These are phyloP conservation scores for Xylaria acuta DNA, from an alignment of 495 filamentous ascomycete species.

Conservation along the genomic window DNA sequence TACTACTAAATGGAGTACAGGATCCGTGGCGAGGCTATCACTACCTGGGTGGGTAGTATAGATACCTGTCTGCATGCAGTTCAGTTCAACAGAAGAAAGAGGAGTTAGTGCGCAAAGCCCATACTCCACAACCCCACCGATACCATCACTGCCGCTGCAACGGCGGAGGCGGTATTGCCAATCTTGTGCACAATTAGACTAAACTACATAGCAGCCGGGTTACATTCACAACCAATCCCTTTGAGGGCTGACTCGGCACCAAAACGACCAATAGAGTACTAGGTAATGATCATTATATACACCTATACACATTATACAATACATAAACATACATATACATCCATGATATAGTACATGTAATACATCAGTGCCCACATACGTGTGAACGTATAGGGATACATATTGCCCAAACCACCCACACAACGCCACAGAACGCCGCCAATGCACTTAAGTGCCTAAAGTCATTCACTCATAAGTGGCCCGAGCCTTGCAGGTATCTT, in stretches of 20 bases:
- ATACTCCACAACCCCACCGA: slow-evolving; percentile 5
- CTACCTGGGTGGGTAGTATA: background rate
- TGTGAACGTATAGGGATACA: background rate
- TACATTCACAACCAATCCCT: background rate
- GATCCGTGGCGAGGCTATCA: background rate
- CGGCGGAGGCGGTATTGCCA: background rate
- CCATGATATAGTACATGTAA: slow-evolving; percentile 10
- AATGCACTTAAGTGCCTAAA: slow-evolving; percentile 32
- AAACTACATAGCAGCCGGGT: too few species aligned
- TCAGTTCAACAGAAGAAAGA: background rate
- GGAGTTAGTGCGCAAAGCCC: background rate
- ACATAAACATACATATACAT: slow-evolving; percentile 17
- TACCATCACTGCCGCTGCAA: background rate
- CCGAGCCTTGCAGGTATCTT: slow-evolving; percentile 38
- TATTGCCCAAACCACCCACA: slow-evolving; percentile 24
- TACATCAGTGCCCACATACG: slow-evolving; percentile 7
- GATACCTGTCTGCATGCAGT: background rate
- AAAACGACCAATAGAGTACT: too few species aligned
- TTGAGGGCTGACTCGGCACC: too few species aligned
- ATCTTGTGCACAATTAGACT: background rate
- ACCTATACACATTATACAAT: background rate
- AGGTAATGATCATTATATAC: too few species aligned
- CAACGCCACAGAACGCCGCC: slow-evolving; percentile 33
- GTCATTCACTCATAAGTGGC: slow-evolving; percentile 44
- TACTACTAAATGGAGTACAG: background rate